phyloP scores from a whole-genome alignment of 495 filamentous ascomycete genomes.

The Xylaria scruposa region DNA sequence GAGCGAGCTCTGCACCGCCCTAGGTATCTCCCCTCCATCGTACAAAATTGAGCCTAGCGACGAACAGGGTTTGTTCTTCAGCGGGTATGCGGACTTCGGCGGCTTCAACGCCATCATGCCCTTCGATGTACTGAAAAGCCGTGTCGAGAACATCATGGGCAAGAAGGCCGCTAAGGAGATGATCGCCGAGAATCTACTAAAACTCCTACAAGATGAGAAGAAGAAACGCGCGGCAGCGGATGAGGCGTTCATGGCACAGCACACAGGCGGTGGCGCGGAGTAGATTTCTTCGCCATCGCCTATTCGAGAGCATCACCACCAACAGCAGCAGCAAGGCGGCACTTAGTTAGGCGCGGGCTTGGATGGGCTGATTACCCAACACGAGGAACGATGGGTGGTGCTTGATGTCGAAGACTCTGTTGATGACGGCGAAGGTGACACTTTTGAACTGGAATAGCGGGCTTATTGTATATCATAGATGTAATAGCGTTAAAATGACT shows the following conservation, averaged over 20 bases:
- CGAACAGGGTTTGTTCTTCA: constrained; percentile 25
- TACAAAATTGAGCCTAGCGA: constrained; percentile 26
- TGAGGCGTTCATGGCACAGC: constrained; percentile 12
- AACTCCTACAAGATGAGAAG: constrained; percentile 30
- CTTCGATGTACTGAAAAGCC: constrained; percentile 29
- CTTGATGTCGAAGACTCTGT: neutral
- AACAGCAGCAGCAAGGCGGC: neutral
- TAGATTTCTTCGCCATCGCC: neutral
- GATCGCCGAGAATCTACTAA: constrained; percentile 42
- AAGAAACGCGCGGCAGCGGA: constrained; percentile 19
- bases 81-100: constrained; percentile 34
- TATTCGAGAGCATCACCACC: neutral
- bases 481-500: neutral
- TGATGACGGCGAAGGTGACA: neutral
- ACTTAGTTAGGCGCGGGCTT: constrained; percentile 2
- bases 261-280: neutral
- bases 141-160: constrained; percentile 35
- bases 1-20: constrained; percentile 30
- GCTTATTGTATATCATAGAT: neutral
- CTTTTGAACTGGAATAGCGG: neutral
- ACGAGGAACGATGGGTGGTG: neutral
- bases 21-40: constrained; percentile 30
- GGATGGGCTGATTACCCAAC: neutral
- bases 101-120: constrained; percentile 20
- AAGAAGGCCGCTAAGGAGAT: constrained; percentile 38